phyloP scores from a whole-genome alignment of 176 grass and related monocot species.

The Eragrostis nindensis region DNA sequence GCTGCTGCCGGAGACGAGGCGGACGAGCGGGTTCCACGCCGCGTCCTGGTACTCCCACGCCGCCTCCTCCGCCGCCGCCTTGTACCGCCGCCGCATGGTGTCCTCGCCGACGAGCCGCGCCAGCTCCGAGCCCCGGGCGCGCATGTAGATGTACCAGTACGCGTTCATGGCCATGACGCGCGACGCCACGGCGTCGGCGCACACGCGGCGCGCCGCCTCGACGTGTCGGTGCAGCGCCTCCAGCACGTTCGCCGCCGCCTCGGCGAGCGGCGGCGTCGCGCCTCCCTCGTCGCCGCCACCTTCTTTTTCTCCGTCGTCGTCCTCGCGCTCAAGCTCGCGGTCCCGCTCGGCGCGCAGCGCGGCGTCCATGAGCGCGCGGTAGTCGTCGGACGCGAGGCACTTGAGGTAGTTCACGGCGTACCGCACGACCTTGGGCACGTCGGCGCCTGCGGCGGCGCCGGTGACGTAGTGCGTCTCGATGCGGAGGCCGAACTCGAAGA shows the following conservation, averaged over 20 bases:
- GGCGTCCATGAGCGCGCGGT: conserved; percentile 51
- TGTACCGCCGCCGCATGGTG: conserved; percentile 49
- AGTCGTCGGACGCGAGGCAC: conserved; percentile 57
- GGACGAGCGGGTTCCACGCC: conserved; percentile 50
- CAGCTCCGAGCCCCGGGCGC: conserved; percentile 55
- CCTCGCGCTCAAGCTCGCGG: background rate
- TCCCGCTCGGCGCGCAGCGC: conserved; percentile 54
- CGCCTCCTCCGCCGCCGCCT: conserved; percentile 64
- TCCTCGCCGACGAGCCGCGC: conserved; percentile 64
- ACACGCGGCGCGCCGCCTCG: conserved; percentile 47
- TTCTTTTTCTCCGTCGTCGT: too few species aligned
- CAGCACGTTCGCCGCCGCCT: conserved; percentile 48
- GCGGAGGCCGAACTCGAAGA: conserved; percentile 66
- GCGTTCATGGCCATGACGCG: conserved; percentile 70
- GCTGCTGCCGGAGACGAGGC: conserved; percentile 34
- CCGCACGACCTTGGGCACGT: conserved; percentile 68
- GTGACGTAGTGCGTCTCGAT: conserved; percentile 53
- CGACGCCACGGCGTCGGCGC: conserved; percentile 42
- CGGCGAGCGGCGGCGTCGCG: conserved; percentile 15
- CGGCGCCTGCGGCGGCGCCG: background rate
- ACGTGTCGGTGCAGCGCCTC: conserved; percentile 65
- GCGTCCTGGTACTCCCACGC: conserved; percentile 71
- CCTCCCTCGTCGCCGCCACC: background rate
- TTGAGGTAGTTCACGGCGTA: conserved; percentile 76
- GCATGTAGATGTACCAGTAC: conserved; percentile 87